Base-by-base conservation (phyloP, 1,139 yeast species). In the Saccharomyces hybrid region DNA sequence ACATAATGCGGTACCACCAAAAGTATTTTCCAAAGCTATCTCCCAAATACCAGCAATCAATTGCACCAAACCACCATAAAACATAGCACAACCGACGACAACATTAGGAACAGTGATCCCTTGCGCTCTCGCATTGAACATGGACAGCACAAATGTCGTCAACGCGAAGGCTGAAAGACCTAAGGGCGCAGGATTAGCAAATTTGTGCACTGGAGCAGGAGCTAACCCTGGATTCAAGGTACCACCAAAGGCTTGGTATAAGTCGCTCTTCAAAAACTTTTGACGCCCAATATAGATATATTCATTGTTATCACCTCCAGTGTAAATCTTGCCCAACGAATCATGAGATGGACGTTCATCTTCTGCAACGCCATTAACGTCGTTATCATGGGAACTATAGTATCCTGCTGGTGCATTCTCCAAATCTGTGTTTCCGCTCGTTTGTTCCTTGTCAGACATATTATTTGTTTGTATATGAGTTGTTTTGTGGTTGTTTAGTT, bases 121-220 rank as follows among this genome's bases (percentile, higher is more conserved):
- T 67, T 82, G 80, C n/a, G 88, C 88, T 29, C 77, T 77, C 6
- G 79, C 77, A 60, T 83, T 82, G 60, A 82, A 74, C 67, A 90
- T 73, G 3, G 91, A 83, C 49, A 89, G 76, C 13, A 88, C 88
- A 70, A 90, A 87, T 4, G 96, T 87, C 19, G 96, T 87, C 61
- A 88, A 75, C 6, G 95, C 96, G 67, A 90, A 89, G 3, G 88
- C 95, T 51, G 83, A 79, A 59, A 90, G 76, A 13, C 97, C 97
- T 54, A 90, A 76, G 2, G 97, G 96, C 51, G 95, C 88, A 48
- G 97, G 95, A 70, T 89, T 89, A 58, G 86, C 96, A 69, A 88
- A 84, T 70, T 83, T 78, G 70, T 86, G 82, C 51, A 79, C 75
- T 32, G 95, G 83, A 44, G 87, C 62, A 32, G 65, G 65, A 3